Conservation (phyloP, 176 grass and related monocot species). For the Bothriochloa decipiens region DNA sequence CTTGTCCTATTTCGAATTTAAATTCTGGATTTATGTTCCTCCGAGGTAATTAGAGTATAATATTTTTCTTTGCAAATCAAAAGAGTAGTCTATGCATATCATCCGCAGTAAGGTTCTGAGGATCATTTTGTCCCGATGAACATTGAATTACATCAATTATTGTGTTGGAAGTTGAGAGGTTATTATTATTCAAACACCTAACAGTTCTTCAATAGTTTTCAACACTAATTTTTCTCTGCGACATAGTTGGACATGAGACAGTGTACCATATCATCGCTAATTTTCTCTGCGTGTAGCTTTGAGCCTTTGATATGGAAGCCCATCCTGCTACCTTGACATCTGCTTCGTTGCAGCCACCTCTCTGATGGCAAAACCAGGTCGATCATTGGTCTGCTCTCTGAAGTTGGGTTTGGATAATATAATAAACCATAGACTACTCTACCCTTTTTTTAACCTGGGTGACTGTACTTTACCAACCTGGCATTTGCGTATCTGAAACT, state of each 20-base stretch:
- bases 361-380: constrained; percentile 56
- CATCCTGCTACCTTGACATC: constrained; percentile 49
- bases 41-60: not conserved
- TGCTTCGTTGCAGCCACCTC: constrained; percentile 37
- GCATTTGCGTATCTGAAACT: not conserved
- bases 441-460: too few relatives aligned
- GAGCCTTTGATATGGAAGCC: constrained; percentile 21
- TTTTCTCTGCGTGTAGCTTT: not conserved
- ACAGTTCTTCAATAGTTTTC: too few relatives aligned
- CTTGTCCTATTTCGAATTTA: not conserved
- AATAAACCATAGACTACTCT: not conserved
- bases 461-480: not conserved
- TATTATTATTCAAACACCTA: too few relatives aligned
- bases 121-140: not conserved
- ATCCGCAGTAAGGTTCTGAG: not conserved
- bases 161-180: too few relatives aligned
- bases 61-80: not conserved
- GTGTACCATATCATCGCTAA: not conserved
- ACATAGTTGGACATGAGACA: not conserved
- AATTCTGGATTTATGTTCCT: not conserved
- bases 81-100: not conserved
- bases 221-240: too few relatives aligned
- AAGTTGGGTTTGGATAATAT: not conserved
- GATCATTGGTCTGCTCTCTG: not conserved
- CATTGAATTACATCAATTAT: not conserved